These are phyloP conservation scores for Leishmania major DNA, from an alignment of 208 protist genomes.

Conservation along the genomic window DNA sequence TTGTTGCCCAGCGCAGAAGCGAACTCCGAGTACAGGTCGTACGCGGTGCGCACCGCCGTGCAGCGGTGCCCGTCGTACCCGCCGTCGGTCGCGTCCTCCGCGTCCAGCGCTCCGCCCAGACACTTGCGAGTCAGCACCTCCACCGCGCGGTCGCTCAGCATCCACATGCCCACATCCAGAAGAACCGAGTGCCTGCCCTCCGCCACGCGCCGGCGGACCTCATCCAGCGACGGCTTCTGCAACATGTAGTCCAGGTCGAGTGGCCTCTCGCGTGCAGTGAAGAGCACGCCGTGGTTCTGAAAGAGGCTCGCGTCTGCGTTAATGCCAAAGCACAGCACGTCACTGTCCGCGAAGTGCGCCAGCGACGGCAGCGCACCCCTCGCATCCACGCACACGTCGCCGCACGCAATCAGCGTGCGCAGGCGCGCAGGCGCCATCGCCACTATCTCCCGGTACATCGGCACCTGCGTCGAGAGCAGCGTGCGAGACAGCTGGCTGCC, in stretches of 20 bases:
- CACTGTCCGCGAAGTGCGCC: conserved; percentile 29
- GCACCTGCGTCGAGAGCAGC: conserved; percentile 43
- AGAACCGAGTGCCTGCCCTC: conserved; percentile 19
- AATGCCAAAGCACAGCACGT: conserved; percentile 61
- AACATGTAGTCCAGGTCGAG: conserved; percentile 49
- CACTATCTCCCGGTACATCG: conserved; percentile 27
- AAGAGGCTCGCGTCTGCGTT: conserved; percentile 19
- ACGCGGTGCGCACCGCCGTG: conserved; percentile 22
- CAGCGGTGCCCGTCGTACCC: neutral
- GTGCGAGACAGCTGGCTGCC: conserved; percentile 39
- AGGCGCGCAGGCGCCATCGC: conserved; percentile 28
- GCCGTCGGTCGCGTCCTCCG: neutral
- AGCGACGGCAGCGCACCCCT: conserved; percentile 9
- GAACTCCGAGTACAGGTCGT: conserved; percentile 57
- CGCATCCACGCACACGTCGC: conserved; percentile 39
- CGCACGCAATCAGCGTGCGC: conserved; percentile 46
- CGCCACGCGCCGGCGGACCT: conserved; percentile 20
- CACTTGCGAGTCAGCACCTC: conserved; percentile 32
- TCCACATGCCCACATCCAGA: conserved; percentile 53
- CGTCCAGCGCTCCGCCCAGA: conserved; percentile 4
- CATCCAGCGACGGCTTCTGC: conserved; percentile 50
- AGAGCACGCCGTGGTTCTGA: conserved; percentile 51
- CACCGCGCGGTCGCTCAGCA: conserved; percentile 54
- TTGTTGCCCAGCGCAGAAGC: conserved; percentile 31
- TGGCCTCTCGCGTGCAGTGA: conserved; percentile 22